Evolutionary conservation across 164 flowering plant species (phyloP), one percentile per base, ranked within the genome.

Genomic region (Aristolochia fimbriata): DNA sequence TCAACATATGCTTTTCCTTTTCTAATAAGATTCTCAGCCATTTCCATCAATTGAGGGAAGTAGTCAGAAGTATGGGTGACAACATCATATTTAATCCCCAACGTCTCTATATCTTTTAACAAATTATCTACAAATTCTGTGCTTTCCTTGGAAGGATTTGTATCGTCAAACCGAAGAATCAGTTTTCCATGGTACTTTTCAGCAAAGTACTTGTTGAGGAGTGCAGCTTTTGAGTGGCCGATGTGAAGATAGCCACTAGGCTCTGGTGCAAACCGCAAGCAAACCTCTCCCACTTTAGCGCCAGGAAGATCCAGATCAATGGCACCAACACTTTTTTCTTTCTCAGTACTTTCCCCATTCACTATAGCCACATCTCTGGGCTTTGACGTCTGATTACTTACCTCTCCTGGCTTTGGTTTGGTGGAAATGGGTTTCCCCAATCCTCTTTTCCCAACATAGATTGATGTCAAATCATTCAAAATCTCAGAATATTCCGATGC

Each of bases 181-280:
- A 94, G 41, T 62, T 78, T 59, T 4, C 96, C 96, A 64, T 83
- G 63, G 74, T 88, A 94, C 65, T 81, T 77, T 31, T 83, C 70
- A 58, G 99, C 96, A 77, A 94, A 94, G 70, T 91, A 88, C 59
- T 83, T 75, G 71, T 88, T 94, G 64, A 94, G 58, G 33, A 94
- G 73, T 13, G 96, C 99, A 15, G 99, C 99, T 72, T 94, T 94
- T 33, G 97, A 73, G 62, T 91, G 99, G 41, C 99, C 97, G 57
- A 94, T 88, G 70, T 94, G 99, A 71, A 94, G 97, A 79, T 75
- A 94, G 23, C 99, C 97, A 66, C 99, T 94, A 33, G 99, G 97
- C 62, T 94, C 99, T 25, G 99, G 96, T 5, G 99, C 99, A 81
- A 94, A 94, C 22, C 96, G 80, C 62, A 94, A 62, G 22, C 84